Conservation (phyloP, 176 grass and related monocot genomes). For the Cenchrus fungigraminus region DNA sequence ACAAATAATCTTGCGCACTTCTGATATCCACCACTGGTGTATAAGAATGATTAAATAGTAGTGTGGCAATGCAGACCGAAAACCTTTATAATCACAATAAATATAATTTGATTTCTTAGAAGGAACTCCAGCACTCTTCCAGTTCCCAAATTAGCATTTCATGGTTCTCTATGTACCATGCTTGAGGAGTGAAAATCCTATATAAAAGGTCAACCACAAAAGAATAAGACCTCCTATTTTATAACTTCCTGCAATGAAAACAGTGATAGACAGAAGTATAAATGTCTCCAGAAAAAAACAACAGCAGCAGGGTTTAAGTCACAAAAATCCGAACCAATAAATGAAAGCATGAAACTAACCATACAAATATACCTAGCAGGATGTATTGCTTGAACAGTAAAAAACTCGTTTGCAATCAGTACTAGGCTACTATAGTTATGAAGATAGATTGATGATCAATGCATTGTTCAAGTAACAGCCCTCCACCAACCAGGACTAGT, state of each 20-base stretch:
- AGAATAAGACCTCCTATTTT: neutral
- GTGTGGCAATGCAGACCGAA: neutral
- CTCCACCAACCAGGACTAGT: neutral
- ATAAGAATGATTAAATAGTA: neutral
- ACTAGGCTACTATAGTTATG: neutral
- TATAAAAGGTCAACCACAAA: neutral
- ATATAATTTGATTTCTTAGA: conserved; percentile 1
- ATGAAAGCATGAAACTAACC: neutral
- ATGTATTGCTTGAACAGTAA: neutral
- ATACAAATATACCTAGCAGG: neutral
- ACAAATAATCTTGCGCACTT: neutral
- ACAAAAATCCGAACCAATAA: neutral
- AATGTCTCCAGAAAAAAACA: neutral
- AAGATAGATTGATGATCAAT: neutral
- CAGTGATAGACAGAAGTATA: neutral
- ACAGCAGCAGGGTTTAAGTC: neutral
- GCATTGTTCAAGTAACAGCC: neutral
- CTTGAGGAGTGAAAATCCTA: too few relatives aligned
- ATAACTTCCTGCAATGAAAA: neutral
- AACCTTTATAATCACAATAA: neutral
- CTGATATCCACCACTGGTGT: neutral
- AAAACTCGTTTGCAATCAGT: neutral
- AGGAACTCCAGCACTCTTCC: neutral
- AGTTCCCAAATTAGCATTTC: conserved; percentile 1
- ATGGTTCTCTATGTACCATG: neutral